phyloP scores from a whole-genome alignment of 495 filamentous ascomycete genomes.

The Aspergillus leporis region DNA sequence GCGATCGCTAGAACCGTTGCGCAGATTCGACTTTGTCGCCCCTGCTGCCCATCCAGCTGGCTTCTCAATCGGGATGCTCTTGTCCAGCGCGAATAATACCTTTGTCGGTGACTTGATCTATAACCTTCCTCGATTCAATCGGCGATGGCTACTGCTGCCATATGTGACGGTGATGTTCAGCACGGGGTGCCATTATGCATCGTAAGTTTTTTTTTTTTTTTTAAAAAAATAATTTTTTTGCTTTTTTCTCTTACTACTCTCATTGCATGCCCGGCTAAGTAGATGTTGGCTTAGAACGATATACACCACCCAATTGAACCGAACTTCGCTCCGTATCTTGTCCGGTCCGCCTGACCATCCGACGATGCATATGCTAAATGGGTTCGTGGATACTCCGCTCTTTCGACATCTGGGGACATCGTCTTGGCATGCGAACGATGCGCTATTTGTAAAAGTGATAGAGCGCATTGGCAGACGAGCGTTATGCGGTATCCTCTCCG shows the following conservation, averaged over 20 bases:
- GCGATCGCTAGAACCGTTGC: conserved; percentile 12
- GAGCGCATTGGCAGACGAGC: background rate
- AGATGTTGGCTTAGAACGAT: conserved; percentile 21
- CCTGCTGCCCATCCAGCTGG: conserved; percentile 15
- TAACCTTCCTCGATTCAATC: conserved; percentile 11
- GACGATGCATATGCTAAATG: conserved; percentile 45
- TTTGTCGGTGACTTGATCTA: conserved; percentile 11
- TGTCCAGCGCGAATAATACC: conserved; percentile 7
- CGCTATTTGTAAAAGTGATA: conserved; percentile 5
- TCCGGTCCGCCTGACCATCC: conserved; percentile 24
- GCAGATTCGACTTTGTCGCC: conserved; percentile 13
- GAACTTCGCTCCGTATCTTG: conserved; percentile 37
- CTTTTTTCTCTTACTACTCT: no score
- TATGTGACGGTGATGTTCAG: conserved; percentile 18
- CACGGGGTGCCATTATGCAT: conserved; percentile 16
- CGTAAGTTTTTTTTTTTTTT: conserved; percentile 3
- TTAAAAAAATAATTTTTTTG: no score
- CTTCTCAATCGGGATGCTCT: conserved; percentile 16
- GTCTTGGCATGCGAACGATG: conserved; percentile 47
- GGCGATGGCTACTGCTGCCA: conserved; percentile 9
- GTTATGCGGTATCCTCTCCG: background rate
- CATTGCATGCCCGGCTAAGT: background rate
- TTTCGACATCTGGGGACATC: conserved; percentile 48
- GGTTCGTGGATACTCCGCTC: conserved; percentile 41
- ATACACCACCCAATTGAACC: conserved; percentile 32